Evolutionary conservation across 2,329 filamentous ascomycete genomes (phyloP), one percentile per base, ranked within the genome.

Genomic region (Neonectria faginata): DNA sequence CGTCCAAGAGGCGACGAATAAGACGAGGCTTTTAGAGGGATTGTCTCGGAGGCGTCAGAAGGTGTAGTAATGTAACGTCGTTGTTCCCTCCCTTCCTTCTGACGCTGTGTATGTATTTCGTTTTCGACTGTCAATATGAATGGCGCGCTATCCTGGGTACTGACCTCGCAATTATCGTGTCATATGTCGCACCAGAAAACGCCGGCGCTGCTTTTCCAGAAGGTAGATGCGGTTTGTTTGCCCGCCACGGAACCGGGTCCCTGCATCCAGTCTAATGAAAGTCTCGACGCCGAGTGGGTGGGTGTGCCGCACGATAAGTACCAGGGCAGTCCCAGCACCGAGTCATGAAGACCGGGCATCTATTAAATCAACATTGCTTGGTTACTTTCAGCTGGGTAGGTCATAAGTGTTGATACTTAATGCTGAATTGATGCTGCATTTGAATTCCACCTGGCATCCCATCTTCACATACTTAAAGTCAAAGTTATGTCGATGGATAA

Each of bases 161-260:
- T 29, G 25, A 25, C 25, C 31, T 36, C 3, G 31, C 31, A 12
- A 36, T 27, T 48, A 33, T 11, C 31, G 10, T 33, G 10, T 29
- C 29, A 29, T 29, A 5, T 9, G 9, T 48, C 14, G 22, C 27
- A 29, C 22, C 22, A 48, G 22, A 22, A 5, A 20, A 27, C 45
- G 22, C 25, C 9, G n/a, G 22, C 10, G 4, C 10, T 48, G 18
- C 22, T 11, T 7, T 36, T 36, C 16, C 10, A 45, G 42, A 25
- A 33, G 16, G n/a, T 14, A 47, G 27, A 33, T 51, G 47, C 47
- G 27, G 9, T 12, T 31, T 53, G 44, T 52, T 66, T 65, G 48
- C 63, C 31, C 53, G 8, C 20, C 29, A 55, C 25, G 45, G 18
- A 39, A 22, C 51, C 63, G 53, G 65, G 53, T 55, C 58, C 58